Evolutionary conservation across 148 eudicot genomes (phyloP), one percentile per base, ranked within the genome.

Genomic region (Rhododendron mucronatum): DNA sequence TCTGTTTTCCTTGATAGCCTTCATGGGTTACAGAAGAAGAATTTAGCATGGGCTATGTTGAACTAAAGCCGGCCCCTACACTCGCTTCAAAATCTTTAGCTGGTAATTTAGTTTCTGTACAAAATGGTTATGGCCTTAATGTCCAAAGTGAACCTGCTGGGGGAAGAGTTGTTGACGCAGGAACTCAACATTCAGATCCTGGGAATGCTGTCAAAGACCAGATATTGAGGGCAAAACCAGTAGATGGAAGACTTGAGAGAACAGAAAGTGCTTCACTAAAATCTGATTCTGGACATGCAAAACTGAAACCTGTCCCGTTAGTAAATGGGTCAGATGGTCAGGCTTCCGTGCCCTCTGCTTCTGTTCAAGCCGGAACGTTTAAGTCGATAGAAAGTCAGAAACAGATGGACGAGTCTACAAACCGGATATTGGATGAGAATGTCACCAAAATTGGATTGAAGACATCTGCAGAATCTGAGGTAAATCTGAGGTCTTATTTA

Each of bases 11-110:
- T 74, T 20, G 81, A 30, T 95, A 97, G 99, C 88, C 96, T 47
- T 95, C 96, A 30, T 97, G 99, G 99, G 96, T 97, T 83, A 90
- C 98, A 30, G 99, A 97, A 88, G 99, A 97, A 88, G 98, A 94
- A 90, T 97, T 97, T 89, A 98, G 98, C 85, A 97, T 95, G 98
- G 99, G 99, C 50, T 92, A 90, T 89, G 90, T 97, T 89, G 99
- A 95, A 51, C 73, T 95, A 51, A 97, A 97, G 88, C 91, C 95
- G 84, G 92, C 92, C 63, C 89, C 93, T 73, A 80, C 93, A 74
- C 89, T 92, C 84, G 91, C 90, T 76, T 81, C 92, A 44, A 96
- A 92, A 87, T 82, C 96, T 85, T 67, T 86, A 61, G 80, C 91
- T 85, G 89, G 89, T 74, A 91, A 90, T 77, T 67, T 82, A 71